A percentile compares a stretch with the other conserved stretches of the same genome.
phyloP scores from a whole-genome alignment of 2,329 filamentous ascomycete genomes.

The Colletotrichum echinochloae region DNA sequence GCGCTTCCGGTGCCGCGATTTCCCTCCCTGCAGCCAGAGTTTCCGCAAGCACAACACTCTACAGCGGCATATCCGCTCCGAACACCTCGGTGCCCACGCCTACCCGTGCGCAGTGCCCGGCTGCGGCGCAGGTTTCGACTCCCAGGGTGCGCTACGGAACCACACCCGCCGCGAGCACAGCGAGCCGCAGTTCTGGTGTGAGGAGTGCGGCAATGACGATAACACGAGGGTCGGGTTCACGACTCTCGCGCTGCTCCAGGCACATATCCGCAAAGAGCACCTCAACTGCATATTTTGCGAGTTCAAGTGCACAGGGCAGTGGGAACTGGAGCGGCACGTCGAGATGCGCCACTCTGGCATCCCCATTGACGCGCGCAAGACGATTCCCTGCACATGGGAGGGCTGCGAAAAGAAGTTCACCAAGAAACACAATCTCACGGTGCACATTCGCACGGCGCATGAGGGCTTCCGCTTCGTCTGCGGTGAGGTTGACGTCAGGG shows the following conservation, averaged over 20 bases:
- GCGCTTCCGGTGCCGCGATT: constrained; percentile 78
- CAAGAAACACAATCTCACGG: constrained; percentile 83
- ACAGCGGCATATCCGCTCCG: constrained; percentile 82
- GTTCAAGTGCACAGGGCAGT: constrained; percentile 72
- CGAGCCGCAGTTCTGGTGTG: constrained; percentile 79
- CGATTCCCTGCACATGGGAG: constrained; percentile 72
- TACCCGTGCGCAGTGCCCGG: constrained; percentile 73
- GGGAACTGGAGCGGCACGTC: constrained; percentile 79
- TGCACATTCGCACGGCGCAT: constrained; percentile 83
- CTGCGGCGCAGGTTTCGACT: constrained; percentile 80
- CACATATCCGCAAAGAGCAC: constrained; percentile 80
- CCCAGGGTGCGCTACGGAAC: constrained; percentile 74
- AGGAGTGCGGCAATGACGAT: constrained; percentile 70
- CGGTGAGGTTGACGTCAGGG: constrained; percentile 72
- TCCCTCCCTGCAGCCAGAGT: constrained; percentile 76
- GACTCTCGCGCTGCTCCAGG: constrained; percentile 77
- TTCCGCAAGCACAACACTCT: constrained; percentile 92
- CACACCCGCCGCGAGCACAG: constrained; percentile 80
- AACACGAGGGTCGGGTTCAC: constrained; percentile 71
- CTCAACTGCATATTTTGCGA: constrained; percentile 82
- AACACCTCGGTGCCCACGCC: constrained; percentile 78
- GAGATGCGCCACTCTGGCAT: constrained; percentile 79
- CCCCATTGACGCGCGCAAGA: constrained; percentile 72
- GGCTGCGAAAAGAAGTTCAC: constrained; percentile 84
- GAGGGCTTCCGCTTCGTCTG: constrained; percentile 84